Conservation (phyloP, 2,329 filamentous ascomycete species). For the Westerdykella aurantiaca region DNA sequence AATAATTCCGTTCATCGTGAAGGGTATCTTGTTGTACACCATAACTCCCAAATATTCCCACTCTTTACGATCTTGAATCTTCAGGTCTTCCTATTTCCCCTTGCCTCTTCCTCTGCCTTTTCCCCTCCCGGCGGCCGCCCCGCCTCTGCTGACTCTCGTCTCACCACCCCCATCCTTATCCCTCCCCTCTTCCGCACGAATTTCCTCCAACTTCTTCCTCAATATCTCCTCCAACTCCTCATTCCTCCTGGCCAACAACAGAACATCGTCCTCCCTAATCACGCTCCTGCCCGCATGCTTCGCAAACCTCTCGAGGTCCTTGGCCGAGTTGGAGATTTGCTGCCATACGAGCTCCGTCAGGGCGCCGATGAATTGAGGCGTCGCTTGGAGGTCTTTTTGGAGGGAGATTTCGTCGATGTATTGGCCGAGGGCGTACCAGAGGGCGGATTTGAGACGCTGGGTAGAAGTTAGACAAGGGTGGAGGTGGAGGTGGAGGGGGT, state of each 20-base stretch:
- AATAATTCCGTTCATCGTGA: too few relatives aligned
- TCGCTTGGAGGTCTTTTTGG: constrained; percentile 71
- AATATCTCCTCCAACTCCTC: constrained; percentile 76
- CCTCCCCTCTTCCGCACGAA: constrained; percentile 28
- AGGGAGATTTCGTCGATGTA: constrained; percentile 83
- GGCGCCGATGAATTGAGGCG: constrained; percentile 78
- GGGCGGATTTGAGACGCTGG: constrained; percentile 45
- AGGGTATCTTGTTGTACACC: too few relatives aligned
- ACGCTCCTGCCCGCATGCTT: constrained; percentile 76
- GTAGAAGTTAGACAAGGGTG: constrained; percentile 1
- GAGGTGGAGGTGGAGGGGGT: background rate
- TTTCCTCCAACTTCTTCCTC: constrained; percentile 57
- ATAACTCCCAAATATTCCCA: too few relatives aligned
- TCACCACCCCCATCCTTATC: background rate
- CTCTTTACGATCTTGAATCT: too few relatives aligned
- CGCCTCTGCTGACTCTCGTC: background rate
- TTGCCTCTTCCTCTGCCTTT: constrained; percentile 19
- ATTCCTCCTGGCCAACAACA: constrained; percentile 81
- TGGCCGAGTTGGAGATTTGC: constrained; percentile 55
- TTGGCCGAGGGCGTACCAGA: constrained; percentile 40
- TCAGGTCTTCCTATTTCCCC: constrained; percentile 3
- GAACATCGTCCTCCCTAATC: constrained; percentile 78
- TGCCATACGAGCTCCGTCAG: constrained; percentile 78
- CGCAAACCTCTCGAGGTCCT: constrained; percentile 54
- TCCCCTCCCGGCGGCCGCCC: constrained; percentile 13